Percentiles rank a stretch among this genome's conserved stretches.
These are phyloP conservation scores for Cercospora beticola DNA, from an alignment of 2,329 filamentous ascomycete species.

Conservation along the genomic window DNA sequence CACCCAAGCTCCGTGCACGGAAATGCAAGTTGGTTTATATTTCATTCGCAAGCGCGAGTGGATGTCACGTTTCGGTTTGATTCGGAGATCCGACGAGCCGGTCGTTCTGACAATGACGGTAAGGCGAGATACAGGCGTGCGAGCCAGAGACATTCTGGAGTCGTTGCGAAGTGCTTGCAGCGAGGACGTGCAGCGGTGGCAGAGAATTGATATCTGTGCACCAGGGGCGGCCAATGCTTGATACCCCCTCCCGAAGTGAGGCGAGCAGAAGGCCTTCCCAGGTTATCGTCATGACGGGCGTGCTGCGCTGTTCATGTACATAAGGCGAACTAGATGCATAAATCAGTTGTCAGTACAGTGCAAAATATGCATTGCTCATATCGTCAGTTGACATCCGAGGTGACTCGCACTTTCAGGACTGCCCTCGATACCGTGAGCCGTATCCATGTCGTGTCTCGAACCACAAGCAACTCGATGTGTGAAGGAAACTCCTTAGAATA, in stretches of 20 bases:
- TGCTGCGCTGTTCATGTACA: neutral
- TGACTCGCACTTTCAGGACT: neutral
- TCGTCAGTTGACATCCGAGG: neutral
- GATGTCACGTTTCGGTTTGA: constrained; percentile 1
- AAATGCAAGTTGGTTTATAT: constrained; percentile 14
- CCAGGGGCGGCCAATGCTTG: neutral
- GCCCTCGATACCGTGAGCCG: neutral
- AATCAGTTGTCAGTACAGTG: neutral
- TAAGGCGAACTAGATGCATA: neutral
- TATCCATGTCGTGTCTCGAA: neutral
- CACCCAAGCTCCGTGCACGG: constrained; percentile 19
- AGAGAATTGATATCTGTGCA: constrained; percentile 19
- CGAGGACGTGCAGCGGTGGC: constrained; percentile 15
- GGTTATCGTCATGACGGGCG: neutral
- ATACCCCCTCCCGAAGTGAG: neutral
- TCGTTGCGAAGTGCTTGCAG: neutral
- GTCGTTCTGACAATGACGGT: constrained; percentile 1
- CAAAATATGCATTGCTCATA: neutral
- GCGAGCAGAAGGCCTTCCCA: neutral
- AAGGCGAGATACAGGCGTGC: constrained; percentile 5
- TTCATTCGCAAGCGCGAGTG: constrained; percentile 12
- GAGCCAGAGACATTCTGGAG: constrained; percentile 18
- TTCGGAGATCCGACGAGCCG: constrained; percentile 7
- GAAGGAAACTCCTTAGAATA: constrained; percentile 18
- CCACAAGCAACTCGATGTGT: neutral